A percentile compares a stretch with the other conserved stretches of the same genome.
Evolutionary conservation across 257 asterid genomes (phyloP).

Genomic region (Schizonepeta tenuifolia): DNA sequence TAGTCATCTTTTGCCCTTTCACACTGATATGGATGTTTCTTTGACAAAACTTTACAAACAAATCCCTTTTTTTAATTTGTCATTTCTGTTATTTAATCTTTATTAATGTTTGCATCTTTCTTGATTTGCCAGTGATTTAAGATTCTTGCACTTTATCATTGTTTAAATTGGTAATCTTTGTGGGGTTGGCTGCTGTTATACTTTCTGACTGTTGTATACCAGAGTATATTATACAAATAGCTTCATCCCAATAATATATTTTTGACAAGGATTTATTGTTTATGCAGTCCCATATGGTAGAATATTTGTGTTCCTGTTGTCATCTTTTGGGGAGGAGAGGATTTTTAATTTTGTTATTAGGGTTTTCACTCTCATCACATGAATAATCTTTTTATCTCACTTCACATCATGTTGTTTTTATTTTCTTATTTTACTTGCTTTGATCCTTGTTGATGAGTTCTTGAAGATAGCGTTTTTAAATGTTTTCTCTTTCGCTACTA

Average conservation of each 20-base stretch:
- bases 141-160: constrained; percentile 36
- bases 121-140: constrained; percentile 31
- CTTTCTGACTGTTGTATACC: constrained; percentile 8
- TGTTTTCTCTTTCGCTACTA: not conserved
- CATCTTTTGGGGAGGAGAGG: not conserved
- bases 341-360: not conserved
- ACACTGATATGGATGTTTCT: constrained; percentile 37
- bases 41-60: constrained; percentile 28
- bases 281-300: constrained; percentile 7
- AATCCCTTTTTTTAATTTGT: not conserved
- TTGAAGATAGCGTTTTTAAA: not conserved
- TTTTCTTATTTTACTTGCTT: not conserved
- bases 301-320: not conserved
- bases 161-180: constrained; percentile 37
- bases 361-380: constrained; percentile 28
- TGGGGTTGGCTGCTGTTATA: constrained; percentile 30
- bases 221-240: constrained; percentile 15
- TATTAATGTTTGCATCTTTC: not conserved
- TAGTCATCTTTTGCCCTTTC: constrained; percentile 30
- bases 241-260: constrained; percentile 27
- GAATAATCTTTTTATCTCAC: constrained; percentile 18
- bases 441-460: not conserved
- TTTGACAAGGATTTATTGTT: not conserved
- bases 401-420: not conserved
- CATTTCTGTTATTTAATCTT: constrained; percentile 16